Base-by-base conservation (phyloP, 116 monocot genomes). In the Posidonia oceanica region DNA sequence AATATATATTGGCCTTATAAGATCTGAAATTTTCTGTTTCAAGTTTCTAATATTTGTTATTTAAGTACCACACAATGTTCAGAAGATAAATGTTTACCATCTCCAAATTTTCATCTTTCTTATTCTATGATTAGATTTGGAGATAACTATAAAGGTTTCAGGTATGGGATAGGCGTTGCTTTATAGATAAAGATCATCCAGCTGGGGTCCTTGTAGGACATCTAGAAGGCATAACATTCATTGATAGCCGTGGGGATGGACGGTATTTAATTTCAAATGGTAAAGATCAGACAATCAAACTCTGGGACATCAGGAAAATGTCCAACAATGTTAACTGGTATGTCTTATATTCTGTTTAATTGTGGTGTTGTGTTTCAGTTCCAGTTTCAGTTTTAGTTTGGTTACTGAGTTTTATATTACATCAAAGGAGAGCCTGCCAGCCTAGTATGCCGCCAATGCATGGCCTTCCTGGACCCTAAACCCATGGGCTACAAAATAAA, bases 221-320 rank as follows among this genome's bases (percentile, higher is more conserved):
- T 83, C 66, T 92, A 55, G 87, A 97, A 75, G 97, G 97, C 37
- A 85, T 97, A 75, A 97, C 97, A 69, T 89, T 87, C 76, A 85
- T 97, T 57, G 97, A 97, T 67, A 97, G 97, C 66, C 89, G 89
- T 29, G 85, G 92, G 14, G 97, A 97, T 80, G 97, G 97, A 5
- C 88, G 89, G 8, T 84, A 97, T 79, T 82, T 97, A 52, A 97
- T 97, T 48, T 92, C 93, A 4, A 97, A 97, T 78, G 83, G 97
- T 72, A 97, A 97, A 82, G 97, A 97, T 80, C 97, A 97, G 69
- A 80, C 84, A 64, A 89, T 68, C 52, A 97, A 97, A 72, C 87
- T 97, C 15, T 97, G 97, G 97, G 97, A 97, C 78, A 92, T 92
- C 29, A 77, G 97, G 67, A 92, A 76, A 72, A 89, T 97, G 89